Evolutionary conservation across 2,329 filamentous ascomycete species (phyloP), one percentile per base, ranked within the genome.

Genomic region (Ophioceras dolichostomum): DNA sequence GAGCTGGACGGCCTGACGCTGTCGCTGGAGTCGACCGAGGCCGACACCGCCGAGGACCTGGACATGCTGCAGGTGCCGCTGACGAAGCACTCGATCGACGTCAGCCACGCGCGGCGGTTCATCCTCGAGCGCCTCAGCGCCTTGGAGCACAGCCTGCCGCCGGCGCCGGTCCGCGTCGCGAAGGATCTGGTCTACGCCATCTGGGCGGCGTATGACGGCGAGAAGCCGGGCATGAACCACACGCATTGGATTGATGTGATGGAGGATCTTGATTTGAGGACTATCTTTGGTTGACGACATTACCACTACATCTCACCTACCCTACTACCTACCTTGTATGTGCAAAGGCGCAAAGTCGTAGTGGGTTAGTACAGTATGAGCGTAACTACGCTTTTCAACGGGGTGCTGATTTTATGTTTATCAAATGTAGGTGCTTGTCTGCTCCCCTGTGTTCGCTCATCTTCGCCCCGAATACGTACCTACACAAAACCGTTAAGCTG

Each of bases 171-270:
- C 1, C 40, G 50, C 0, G 55, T 63, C 14, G 58, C 58, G 2
- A 55, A 55, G 39, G 47, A 58, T 16, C 46, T 63, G 6, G 53
- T 62, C 4, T 54, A 50, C n/a, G 52, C 57, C 0, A 52, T 63
- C 3, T 63, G 60, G 60, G 48, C 51, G 2, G 53, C 54, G 0
- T 63, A 63, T 18, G 60, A 63, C 24, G 43, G 38, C 2, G 57
- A 60, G 22, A 41, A 45, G 4, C 49, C 51, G 1, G 46, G 48
- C 1, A 40, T 44, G 3, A 37, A 36, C 4, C 41, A 48, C 2
- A 54, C 55, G 2, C 59, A 61, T 29, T 62, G 59, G 59, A 51
- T 61, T 10, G 59, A 62, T 36, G 53, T 61, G 3, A 61, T 59
- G 57, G 55, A 43, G 22, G 39, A 29, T 2, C 34, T 37, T 12